phyloP scores from a whole-genome alignment of 148 eudicot species.

The Cornus controversa region DNA sequence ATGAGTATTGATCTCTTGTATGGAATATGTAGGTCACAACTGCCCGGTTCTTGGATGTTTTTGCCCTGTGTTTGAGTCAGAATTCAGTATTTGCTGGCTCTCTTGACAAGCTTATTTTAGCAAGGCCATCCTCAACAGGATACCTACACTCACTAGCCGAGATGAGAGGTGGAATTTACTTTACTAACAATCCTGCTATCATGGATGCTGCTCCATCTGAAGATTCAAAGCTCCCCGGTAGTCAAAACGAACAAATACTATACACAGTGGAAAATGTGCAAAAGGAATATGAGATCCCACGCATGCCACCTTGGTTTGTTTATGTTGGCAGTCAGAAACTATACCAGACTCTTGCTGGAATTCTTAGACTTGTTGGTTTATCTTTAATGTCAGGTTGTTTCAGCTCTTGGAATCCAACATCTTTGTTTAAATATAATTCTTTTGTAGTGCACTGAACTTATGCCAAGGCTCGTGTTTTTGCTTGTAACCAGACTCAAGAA shows the following conservation, averaged over 20 bases:
- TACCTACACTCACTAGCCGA: slow-evolving; percentile 84
- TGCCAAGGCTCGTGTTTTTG: slow-evolving; percentile 8
- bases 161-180: slow-evolving; percentile 44
- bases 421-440: slow-evolving; percentile 4
- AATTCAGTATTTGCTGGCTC: slow-evolving; percentile 87
- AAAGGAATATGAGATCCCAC: slow-evolving; percentile 63
- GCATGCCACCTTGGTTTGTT: slow-evolving; percentile 95
- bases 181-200: slow-evolving; percentile 18
- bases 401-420: background rate
- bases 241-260: slow-evolving; percentile 30
- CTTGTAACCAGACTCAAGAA: slow-evolving; percentile 47
- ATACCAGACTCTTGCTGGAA: slow-evolving; percentile 71
- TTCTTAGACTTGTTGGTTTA: slow-evolving; percentile 77
- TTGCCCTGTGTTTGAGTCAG: slow-evolving; percentile 79
- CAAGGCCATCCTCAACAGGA: slow-evolving; percentile 60
- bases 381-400: slow-evolving; percentile 67
- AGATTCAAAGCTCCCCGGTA: slow-evolving; percentile 16
- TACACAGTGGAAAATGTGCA: slow-evolving; percentile 23
- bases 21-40: slow-evolving; percentile 58
- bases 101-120: slow-evolving; percentile 58
- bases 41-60: slow-evolving; percentile 72
- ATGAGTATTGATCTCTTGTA: slow-evolving; percentile 2
- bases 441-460: slow-evolving; percentile 22
- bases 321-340: slow-evolving; percentile 66
- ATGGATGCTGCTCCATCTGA: slow-evolving; percentile 32